phyloP scores from a whole-genome alignment of 257 asterid species.

The Lavandula angustifolia region DNA sequence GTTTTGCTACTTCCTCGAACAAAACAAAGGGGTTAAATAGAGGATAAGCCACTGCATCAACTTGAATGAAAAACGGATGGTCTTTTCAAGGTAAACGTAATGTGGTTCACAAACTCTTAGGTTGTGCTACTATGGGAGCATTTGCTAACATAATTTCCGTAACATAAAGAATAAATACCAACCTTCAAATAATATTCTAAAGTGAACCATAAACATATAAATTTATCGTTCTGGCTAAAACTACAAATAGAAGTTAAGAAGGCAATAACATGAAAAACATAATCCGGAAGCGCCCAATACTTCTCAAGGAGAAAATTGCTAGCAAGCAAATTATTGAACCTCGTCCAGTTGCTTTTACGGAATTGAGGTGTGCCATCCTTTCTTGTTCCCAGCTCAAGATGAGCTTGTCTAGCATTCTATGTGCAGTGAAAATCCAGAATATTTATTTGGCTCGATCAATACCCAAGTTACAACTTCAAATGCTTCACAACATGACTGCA shows the following conservation, averaged over 20 bases:
- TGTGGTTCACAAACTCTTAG: conserved; percentile 12
- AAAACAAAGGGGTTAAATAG: conserved; percentile 14
- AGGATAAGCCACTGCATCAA: conserved; percentile 18
- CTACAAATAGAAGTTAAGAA: conserved; percentile 5
- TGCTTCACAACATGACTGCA: background rate
- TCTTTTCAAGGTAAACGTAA: background rate
- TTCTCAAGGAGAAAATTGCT: conserved; percentile 1
- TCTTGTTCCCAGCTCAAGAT: background rate
- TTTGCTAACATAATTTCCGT: background rate
- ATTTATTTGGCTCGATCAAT: background rate
- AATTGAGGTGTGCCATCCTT: background rate
- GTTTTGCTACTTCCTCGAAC: conserved; percentile 23
- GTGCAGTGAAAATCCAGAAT: conserved; percentile 6
- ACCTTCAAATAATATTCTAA: conserved; percentile 16
- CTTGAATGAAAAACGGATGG: conserved; percentile 1
- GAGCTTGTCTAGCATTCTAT: background rate
- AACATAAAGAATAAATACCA: conserved; percentile 17
- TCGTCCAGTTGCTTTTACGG: background rate
- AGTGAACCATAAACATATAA: conserved; percentile 12
- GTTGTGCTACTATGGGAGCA: conserved; percentile 8
- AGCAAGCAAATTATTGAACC: conserved; percentile 8
- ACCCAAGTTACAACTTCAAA: conserved; percentile 7
- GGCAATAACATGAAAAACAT: background rate
- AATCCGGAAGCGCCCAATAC: conserved; percentile 9
- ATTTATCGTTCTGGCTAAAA: background rate